A percentile compares a stretch with the other conserved stretches of the same genome.
phyloP scores from a whole-genome alignment of 306 rosid species.

The Astragalus membranaceus region DNA sequence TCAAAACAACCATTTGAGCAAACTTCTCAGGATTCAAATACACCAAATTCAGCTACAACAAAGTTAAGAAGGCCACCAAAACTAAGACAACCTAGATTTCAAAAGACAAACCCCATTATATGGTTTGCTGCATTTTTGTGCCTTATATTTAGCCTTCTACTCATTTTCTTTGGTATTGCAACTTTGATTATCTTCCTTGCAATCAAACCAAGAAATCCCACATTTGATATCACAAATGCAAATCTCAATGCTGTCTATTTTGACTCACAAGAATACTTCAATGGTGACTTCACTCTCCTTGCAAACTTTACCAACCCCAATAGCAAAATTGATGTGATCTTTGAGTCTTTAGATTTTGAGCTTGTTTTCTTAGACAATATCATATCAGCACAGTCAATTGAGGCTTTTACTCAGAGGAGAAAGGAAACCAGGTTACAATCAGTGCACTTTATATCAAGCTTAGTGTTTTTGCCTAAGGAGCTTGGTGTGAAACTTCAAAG shows the following conservation, averaged over 20 bases:
- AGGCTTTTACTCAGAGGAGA: constrained; percentile 51
- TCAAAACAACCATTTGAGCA: constrained; percentile 32
- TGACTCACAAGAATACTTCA: constrained; percentile 59
- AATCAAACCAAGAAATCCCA: constrained; percentile 55
- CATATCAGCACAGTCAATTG: constrained; percentile 59
- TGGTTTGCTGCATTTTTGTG: constrained; percentile 62
- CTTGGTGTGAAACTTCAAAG: constrained; percentile 49
- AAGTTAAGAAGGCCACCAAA: constrained; percentile 27
- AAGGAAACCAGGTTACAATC: constrained; percentile 49
- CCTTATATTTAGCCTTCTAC: constrained; percentile 61
- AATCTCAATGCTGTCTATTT: constrained; percentile 64
- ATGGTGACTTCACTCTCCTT: constrained; percentile 66
- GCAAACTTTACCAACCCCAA: constrained; percentile 81
- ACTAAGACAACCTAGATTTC: constrained; percentile 33
- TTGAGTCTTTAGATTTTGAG: constrained; percentile 50
- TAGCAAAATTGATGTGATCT: constrained; percentile 50
- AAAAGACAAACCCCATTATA: constrained; percentile 54
- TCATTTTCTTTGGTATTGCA: constrained; percentile 66
- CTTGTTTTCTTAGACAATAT: constrained; percentile 61
- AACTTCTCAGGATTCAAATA: constrained; percentile 14
- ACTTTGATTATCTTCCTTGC: constrained; percentile 55
- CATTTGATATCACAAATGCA: constrained; percentile 69
- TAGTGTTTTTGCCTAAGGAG: constrained; percentile 70
- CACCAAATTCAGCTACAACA: constrained; percentile 16
- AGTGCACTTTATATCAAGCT: constrained; percentile 65